Evolutionary conservation across 78 protist genomes (phyloP), one percentile per base, ranked within the genome.

Genomic region (Dictyostelium firmibasis): DNA sequence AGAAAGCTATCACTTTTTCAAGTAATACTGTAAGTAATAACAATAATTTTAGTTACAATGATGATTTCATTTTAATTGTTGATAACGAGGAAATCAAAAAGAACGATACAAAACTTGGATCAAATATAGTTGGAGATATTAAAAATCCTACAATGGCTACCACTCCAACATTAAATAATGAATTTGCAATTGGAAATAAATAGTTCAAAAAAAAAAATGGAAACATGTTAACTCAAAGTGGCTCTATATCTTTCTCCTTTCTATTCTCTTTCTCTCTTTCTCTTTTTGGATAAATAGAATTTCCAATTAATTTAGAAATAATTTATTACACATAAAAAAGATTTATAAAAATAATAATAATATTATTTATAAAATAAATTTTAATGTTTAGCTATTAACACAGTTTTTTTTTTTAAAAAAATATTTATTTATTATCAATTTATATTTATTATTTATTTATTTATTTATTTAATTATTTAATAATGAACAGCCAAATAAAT

Each of bases 11-110:
- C 20, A 64, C 50, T 16, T 20, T 31, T 29, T 62, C 81, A 60
- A 88, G 53, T 27, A 76, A 88, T 27, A 88, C 93, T 77, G 93
- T 88, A 88, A 67, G 93, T 77, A 47, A 67, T 27, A 67, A 64
- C 10, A 27, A 29, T 25, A 33, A 43, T 29, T 13, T 18, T 33
- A 31, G 13, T 64, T 23, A 57, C 10, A 0, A 57, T 18, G 67
- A 57, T 18, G 31, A 62, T 62, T 5, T 6, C 6, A 33, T 20
- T 9, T 47, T 10, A 35, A 27, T 3, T 64, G 10, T 25, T 64
- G 74, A 64, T 9, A 10, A 57, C 18, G 70, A 60, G 29, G 23
- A 57, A 18, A 57, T 57, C 20, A 20, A 57, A 57, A 47, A 47
- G 16, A 47, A 47, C 16, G 57, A 11, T 47, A 47, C 57, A 47